phyloP scores from a whole-genome alignment of 1,284 basidiomycete species.

The Sporisorium graminicola region DNA sequence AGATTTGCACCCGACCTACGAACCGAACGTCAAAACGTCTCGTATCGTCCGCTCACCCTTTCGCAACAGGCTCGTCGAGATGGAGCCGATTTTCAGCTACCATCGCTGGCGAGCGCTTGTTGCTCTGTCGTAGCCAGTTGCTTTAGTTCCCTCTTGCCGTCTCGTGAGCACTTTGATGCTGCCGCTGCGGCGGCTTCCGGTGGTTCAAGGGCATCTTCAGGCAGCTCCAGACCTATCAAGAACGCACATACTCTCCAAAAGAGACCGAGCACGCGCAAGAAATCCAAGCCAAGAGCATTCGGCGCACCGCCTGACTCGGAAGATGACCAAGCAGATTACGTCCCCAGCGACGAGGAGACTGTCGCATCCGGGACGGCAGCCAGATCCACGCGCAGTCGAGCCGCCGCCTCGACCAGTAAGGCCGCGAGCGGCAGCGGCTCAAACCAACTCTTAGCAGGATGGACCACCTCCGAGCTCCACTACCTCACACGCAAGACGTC shows the following conservation, averaged over 20 bases:
- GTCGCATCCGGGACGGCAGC: neutral
- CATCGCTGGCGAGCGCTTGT: conserved; percentile 26
- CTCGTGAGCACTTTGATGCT: conserved; percentile 29
- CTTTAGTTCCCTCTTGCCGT: conserved; percentile 40
- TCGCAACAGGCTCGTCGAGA: conserved; percentile 29
- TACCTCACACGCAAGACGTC: conserved; percentile 37
- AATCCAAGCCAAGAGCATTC: conserved; percentile 24
- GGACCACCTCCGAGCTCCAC: conserved; percentile 41
- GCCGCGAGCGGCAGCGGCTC: neutral
- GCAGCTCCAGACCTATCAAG: neutral
- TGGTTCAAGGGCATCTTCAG: neutral
- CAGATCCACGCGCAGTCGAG: conserved; percentile 15
- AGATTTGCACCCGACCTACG: conserved; percentile 30
- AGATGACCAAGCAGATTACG: conserved; percentile 36
- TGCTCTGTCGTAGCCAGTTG: conserved; percentile 24
- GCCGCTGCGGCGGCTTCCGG: neutral
- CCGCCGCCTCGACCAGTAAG: neutral
- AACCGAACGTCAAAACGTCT: conserved; percentile 28
- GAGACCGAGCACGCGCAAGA: conserved; percentile 8
- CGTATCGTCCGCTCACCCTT: conserved; percentile 23
- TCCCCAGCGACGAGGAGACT: conserved; percentile 28
- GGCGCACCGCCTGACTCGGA: conserved; percentile 39
- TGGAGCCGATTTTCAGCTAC: conserved; percentile 15
- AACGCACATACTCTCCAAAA: conserved; percentile 14
- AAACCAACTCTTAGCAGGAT: conserved; percentile 24